Base-by-base conservation (phyloP, 768 basidiomycete genomes). In the Leccinum uliginosum region DNA sequence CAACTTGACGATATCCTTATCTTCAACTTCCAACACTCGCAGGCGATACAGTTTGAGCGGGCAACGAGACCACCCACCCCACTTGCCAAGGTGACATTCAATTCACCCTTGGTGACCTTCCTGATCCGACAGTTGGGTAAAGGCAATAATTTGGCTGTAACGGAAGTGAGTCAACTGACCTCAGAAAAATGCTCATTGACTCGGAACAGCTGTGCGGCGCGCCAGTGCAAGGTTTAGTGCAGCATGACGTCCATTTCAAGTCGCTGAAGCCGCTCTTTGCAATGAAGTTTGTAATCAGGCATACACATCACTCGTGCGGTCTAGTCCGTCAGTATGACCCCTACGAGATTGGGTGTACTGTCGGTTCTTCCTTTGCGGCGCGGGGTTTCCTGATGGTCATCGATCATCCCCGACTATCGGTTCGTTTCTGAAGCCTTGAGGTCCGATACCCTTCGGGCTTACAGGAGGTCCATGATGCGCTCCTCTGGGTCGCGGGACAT, bases 391-490 rank as follows among this genome's bases (percentile, higher is more conserved):
- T 86, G 59, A 81, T 35, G 15, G 15, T 35, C 34, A 35, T 35
- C 80, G 19, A 71, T 87, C 60, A 82, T 89, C 59, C 78, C 86
- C 0, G 85, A 89, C 71, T 87, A 89, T 60, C 81, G 84, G 0
- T 77, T 88, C 35, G 19, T 87, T 79, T 12, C 30, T 5, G 5
- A n/a, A n/a, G n/a, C n/a, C n/a, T n/a, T n/a, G n/a, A 32, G 12
- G 30, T 32, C 30, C 0, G 30, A 32, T 32, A 14, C 65, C 87
- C 86, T 0, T 74, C 73, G 0, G 74, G 79, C 0, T 78, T 77
- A 0, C 76, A 83, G 59, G 85, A 67, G 21, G 64, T 87, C 8
- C 79, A 79, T 10, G 83, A 86, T 58, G 84, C 85, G 11, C 63
- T 85, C 6, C 62, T 74, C 23, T 88, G 85, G 83, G 70, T 77